A percentile compares a stretch with the other conserved stretches of the same genome.
phyloP scores from a whole-genome alignment of 78 protist genomes.

The Polysphondylium violaceum region DNA sequence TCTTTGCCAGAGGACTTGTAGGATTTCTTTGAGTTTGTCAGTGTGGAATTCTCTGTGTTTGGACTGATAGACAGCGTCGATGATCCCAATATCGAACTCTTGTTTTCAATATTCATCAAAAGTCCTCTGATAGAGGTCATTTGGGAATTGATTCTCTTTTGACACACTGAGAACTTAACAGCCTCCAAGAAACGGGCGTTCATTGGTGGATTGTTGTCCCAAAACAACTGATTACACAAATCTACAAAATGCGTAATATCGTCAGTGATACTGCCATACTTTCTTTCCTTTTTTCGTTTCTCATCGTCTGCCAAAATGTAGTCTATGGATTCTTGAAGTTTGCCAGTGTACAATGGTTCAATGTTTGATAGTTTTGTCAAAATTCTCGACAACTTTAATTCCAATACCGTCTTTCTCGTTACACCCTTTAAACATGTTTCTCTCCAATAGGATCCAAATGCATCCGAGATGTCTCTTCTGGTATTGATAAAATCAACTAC shows the following conservation, averaged over 20 bases:
- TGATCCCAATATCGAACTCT: not conserved
- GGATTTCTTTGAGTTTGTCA: too few species aligned
- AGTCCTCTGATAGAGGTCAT: slow-evolving; percentile 21
- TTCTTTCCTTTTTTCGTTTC: slow-evolving; percentile 11
- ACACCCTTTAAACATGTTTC: slow-evolving; percentile 70
- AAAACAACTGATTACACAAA: slow-evolving; percentile 50
- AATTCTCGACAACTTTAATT: slow-evolving; percentile 1
- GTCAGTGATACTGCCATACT: slow-evolving; percentile 28
- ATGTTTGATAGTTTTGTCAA: slow-evolving; percentile 19
- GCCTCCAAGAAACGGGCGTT: not conserved
- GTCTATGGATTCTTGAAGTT: slow-evolving; percentile 32
- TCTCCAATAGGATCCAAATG: slow-evolving; percentile 64
- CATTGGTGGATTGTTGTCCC: slow-evolving; percentile 44
- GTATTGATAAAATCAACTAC: slow-evolving; percentile 71
- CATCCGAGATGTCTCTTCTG: slow-evolving; percentile 36
- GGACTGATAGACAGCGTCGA: too few species aligned
- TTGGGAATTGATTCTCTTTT: slow-evolving; percentile 9
- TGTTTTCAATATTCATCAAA: slow-evolving; percentile 17
- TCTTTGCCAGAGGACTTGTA: too few species aligned
- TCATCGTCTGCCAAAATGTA: slow-evolving; percentile 62
- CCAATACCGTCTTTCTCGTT: slow-evolving; percentile 51
- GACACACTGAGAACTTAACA: slow-evolving; percentile 28
- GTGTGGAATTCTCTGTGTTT: too few species aligned
- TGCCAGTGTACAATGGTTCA: slow-evolving; percentile 43
- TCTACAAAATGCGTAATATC: slow-evolving; percentile 37